These are phyloP conservation scores for Coprinopsis marcescibilis DNA, from an alignment of 768 basidiomycete species.

Conservation along the genomic window DNA sequence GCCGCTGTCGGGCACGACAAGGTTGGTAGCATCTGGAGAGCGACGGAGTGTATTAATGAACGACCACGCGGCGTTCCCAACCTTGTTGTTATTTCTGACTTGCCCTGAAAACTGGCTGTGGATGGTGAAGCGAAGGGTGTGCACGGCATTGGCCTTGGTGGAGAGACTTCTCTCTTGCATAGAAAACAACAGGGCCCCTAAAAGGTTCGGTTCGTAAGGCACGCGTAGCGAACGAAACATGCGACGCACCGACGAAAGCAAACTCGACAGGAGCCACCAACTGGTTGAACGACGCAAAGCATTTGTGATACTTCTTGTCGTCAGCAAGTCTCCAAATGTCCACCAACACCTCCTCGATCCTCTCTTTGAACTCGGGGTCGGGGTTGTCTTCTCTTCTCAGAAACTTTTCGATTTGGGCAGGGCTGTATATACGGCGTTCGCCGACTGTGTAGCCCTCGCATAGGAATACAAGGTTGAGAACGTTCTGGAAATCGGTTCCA, in stretches of 20 bases:
- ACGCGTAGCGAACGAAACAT: constrained; percentile 12
- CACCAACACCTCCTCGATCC: constrained; percentile 48
- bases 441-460: constrained; percentile 47
- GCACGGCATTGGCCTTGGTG: constrained; percentile 49
- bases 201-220: not conserved
- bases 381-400: constrained; percentile 32
- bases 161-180: constrained; percentile 31
- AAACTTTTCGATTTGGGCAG: constrained; percentile 51
- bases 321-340: constrained; percentile 51
- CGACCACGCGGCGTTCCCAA: constrained; percentile 54
- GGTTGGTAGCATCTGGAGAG: no score
- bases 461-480: constrained; percentile 65
- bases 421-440: constrained; percentile 39
- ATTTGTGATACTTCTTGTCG: constrained; percentile 30
- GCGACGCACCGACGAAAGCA: constrained; percentile 62
- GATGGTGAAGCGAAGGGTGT: constrained; percentile 50
- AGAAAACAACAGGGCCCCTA: constrained; percentile 66
- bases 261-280: constrained; percentile 72
- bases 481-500: constrained; percentile 68
- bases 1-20: no score
- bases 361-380: constrained; percentile 39
- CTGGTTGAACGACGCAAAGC: constrained; percentile 46
- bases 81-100: constrained; percentile 53
- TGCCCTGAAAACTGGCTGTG: constrained; percentile 49
- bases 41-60: no score